These are phyloP conservation scores for Flueggea neowawraea DNA, from an alignment of 441 rosid genomes.

Conservation along the genomic window DNA sequence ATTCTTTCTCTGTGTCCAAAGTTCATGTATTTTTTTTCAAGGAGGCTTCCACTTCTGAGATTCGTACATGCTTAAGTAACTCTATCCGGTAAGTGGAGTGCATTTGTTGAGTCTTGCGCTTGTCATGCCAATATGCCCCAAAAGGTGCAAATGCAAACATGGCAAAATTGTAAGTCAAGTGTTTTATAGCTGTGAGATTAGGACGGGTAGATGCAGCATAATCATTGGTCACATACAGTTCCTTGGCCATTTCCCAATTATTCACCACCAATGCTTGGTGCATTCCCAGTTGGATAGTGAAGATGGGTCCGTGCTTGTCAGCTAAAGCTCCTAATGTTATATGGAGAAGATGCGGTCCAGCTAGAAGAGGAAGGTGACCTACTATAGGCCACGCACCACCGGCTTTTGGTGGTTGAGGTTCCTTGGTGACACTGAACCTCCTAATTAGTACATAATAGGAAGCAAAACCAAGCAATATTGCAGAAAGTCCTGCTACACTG, in stretches of 20 bases:
- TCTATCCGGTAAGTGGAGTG: constrained; percentile 38
- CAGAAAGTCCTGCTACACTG: neutral
- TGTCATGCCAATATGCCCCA: constrained; percentile 37
- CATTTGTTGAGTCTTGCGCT: constrained; percentile 36
- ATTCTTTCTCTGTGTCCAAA: constrained; percentile 16
- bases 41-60: constrained; percentile 18
- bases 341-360: constrained; percentile 26
- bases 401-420: constrained; percentile 19
- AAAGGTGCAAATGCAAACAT: constrained; percentile 31
- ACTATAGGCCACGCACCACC: constrained; percentile 32
- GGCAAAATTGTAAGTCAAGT: constrained; percentile 26
- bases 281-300: constrained; percentile 37
- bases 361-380: constrained; percentile 40
- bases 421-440: neutral
- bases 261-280: constrained; percentile 30
- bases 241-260: constrained; percentile 35
- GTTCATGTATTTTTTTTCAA: constrained; percentile 16
- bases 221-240: constrained; percentile 36
- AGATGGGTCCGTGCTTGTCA: constrained; percentile 39
- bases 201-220: constrained; percentile 30
- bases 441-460: neutral
- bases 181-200: constrained; percentile 10
- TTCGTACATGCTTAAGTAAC: constrained; percentile 20
- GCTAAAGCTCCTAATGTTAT: constrained; percentile 27
- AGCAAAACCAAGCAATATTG: neutral